Evolutionary conservation across 495 filamentous ascomycete species (phyloP).

Genomic region (Xanthoparmelia taractica): DNA sequence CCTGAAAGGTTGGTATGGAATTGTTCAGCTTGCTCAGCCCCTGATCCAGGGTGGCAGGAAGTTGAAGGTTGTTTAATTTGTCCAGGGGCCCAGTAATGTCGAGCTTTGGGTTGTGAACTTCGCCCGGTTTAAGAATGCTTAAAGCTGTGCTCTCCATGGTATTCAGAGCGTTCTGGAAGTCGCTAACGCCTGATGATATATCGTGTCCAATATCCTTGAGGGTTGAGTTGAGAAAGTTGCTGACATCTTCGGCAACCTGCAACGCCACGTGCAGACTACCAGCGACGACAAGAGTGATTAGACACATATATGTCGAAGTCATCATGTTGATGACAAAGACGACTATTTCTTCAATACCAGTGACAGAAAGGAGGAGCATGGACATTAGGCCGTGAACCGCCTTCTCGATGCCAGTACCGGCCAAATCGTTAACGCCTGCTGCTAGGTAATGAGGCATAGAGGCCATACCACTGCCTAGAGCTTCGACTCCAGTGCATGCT

Average conservation of each 20-base stretch:
- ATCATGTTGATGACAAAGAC: conserved; percentile 86
- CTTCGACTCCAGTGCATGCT: conserved; percentile 87
- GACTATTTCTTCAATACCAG: conserved; percentile 76
- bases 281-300: conserved; percentile 71
- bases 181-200: conserved; percentile 46
- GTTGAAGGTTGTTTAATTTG: conserved; percentile 58
- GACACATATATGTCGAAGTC: conserved; percentile 78
- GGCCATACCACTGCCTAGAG: conserved; percentile 88
- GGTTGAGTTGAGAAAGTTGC: conserved; percentile 63
- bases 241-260: conserved; percentile 60
- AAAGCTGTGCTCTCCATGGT: conserved; percentile 46
- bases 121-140: conserved; percentile 30
- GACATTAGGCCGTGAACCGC: conserved; percentile 67
- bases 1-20: conserved; percentile 71
- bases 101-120: conserved; percentile 41
- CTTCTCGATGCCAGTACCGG: conserved; percentile 66
- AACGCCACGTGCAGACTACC: conserved; percentile 66
- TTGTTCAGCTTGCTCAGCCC: conserved; percentile 61
- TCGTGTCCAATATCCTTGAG: conserved; percentile 57
- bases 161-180: conserved; percentile 51
- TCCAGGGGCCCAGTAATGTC: conserved; percentile 53
- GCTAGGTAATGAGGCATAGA: conserved; percentile 95
- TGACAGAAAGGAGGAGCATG: conserved; percentile 69
- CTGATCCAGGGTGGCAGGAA: conserved; percentile 56
- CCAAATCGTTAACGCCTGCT: conserved; percentile 76